phyloP scores from a whole-genome alignment of 2,329 filamentous ascomycete species.

The Cryphonectria radicalis region DNA sequence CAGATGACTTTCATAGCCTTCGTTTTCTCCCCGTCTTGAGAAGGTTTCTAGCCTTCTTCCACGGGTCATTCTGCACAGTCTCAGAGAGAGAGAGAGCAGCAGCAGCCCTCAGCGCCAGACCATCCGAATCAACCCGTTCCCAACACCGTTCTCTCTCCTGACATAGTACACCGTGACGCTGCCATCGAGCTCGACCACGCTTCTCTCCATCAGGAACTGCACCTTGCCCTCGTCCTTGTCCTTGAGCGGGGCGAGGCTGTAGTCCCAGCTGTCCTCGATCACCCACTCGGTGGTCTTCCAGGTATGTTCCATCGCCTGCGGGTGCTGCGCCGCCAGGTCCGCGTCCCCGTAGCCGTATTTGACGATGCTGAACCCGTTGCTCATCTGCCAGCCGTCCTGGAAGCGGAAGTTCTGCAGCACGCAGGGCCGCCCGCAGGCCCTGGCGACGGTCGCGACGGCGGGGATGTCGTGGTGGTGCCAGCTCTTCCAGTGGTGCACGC shows the following conservation, averaged over 20 bases:
- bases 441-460: constrained; percentile 42
- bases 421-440: constrained; percentile 45
- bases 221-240: constrained; percentile 28
- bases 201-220: constrained; percentile 30
- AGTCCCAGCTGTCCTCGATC: constrained; percentile 27
- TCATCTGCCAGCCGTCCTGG: constrained; percentile 37
- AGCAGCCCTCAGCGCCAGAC: constrained; percentile 25
- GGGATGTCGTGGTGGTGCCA: constrained; percentile 38
- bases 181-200: constrained; percentile 18
- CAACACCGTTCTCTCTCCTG: constrained; percentile 22
- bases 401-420: constrained; percentile 46
- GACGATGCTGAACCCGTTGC: constrained; percentile 49
- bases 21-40: not conserved
- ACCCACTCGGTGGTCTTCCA: constrained; percentile 35
- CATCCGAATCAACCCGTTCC: constrained; percentile 25
- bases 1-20: not conserved
- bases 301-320: constrained; percentile 46
- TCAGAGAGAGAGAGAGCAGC: too few species aligned
- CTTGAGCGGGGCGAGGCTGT: constrained; percentile 29
- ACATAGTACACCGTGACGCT: constrained; percentile 28
- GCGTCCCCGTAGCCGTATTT: constrained; percentile 39
- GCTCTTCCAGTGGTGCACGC: constrained; percentile 50
- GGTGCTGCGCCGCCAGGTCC: constrained; percentile 39
- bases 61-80: not conserved
- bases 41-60: not conserved